Evolutionary conservation across 305 asterid species (phyloP).

Genomic region (Striga hermonthica): DNA sequence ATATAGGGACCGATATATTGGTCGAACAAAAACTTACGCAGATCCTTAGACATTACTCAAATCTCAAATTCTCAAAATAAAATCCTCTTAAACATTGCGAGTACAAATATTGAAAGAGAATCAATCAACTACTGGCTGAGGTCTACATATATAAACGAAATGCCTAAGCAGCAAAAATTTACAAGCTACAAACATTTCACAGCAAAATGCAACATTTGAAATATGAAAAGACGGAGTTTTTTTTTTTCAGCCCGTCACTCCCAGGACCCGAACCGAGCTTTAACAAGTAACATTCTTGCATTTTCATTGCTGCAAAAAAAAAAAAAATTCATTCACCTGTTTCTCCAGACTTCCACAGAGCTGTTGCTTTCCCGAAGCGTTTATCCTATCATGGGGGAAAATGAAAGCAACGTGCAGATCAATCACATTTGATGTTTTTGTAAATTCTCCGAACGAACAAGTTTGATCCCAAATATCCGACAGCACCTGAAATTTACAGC

Average conservation of each 20-base stretch:
- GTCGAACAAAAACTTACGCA: background rate
- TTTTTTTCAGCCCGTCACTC: conserved; percentile 1
- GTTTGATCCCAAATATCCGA: conserved; percentile 69
- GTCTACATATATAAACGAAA: conserved; percentile 27
- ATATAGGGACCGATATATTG: too few species aligned
- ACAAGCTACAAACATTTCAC: conserved; percentile 38
- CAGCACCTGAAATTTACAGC: conserved; percentile 47
- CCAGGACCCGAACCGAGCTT: conserved; percentile 18
- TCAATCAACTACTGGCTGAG: conserved; percentile 25
- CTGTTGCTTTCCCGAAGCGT: conserved; percentile 18
- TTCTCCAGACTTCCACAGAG: conserved; percentile 12
- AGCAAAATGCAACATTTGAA: conserved; percentile 25
- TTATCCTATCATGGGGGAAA: conserved; percentile 13
- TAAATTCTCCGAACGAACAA: conserved; percentile 67
- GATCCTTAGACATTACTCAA: background rate
- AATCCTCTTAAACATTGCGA: background rate
- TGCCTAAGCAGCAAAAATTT: conserved; percentile 38
- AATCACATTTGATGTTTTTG: conserved; percentile 68
- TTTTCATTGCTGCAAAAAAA: conserved; percentile 25
- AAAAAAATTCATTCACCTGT: conserved; percentile 15
- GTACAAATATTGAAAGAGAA: conserved; percentile 19
- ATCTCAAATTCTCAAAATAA: background rate
- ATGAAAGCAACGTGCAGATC: conserved; percentile 26
- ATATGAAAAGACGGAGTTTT: conserved; percentile 17
- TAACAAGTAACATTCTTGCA: conserved; percentile 3